These are phyloP conservation scores for Brachypodium distachyon DNA, from an alignment of 202 grass and related monocot genomes.

Conservation along the genomic window DNA sequence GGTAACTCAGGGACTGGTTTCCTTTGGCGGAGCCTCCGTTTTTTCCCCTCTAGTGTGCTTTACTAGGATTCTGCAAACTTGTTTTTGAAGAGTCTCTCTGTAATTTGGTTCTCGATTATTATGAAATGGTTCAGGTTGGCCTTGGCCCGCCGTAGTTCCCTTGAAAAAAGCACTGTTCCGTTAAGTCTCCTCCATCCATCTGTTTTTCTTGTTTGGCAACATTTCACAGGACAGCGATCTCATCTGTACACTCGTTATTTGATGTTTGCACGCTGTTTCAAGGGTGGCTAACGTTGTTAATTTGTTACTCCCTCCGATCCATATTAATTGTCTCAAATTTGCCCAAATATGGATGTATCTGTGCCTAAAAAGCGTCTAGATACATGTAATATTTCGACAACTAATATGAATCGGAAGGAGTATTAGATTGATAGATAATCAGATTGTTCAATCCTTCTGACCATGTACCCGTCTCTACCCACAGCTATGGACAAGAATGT, in stretches of 20 bases:
- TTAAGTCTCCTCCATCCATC: neutral
- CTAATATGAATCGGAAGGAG: no score
- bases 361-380: no score
- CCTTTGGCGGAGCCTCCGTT: neutral
- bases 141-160: no score
- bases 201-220: neutral
- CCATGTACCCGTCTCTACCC: neutral
- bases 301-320: no score
- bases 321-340: no score
- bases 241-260: neutral
- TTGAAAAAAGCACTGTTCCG: neutral
- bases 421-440: neutral
- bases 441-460: neutral
- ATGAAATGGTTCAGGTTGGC: no score
- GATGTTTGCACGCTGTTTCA: neutral
- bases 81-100: neutral
- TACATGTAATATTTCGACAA: no score
- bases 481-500: conserved; percentile 95
- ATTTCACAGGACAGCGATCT: neutral
- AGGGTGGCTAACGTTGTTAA: neutral
- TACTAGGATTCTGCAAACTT: neutral
- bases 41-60: no score
- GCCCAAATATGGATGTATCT: no score
- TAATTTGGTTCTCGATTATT: no score
- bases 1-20: neutral